These are phyloP conservation scores for Achaetomiella virescens DNA, from an alignment of 495 filamentous ascomycete species.

Conservation along the genomic window DNA sequence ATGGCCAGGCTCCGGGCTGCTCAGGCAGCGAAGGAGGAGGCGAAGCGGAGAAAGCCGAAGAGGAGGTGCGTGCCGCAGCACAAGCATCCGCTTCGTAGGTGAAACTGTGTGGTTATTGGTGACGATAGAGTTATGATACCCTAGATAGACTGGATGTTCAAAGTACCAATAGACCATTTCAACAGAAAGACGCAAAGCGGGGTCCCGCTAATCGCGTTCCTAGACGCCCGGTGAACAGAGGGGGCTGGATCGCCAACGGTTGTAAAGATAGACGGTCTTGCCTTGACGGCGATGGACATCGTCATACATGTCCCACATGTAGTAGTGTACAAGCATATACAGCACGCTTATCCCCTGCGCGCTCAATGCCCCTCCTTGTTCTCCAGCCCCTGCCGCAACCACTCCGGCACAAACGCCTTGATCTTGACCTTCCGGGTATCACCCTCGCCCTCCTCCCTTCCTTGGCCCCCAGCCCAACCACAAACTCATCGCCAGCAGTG, in stretches of 20 bases:
- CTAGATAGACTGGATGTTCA: background rate
- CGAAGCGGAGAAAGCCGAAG: constrained; percentile 17
- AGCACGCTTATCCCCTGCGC: background rate
- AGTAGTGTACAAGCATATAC: background rate
- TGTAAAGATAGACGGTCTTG: background rate
- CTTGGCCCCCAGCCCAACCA: constrained; percentile 28
- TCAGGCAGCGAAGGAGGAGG: constrained; percentile 33
- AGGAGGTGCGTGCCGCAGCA: background rate
- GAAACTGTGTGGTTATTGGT: background rate
- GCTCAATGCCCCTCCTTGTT: background rate
- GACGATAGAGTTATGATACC: constrained; percentile 1
- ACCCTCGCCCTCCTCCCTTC: constrained; percentile 15
- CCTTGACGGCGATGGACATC: no score
- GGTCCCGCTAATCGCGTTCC: no score
- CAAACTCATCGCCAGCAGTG: constrained; percentile 42
- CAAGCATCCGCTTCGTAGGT: background rate
- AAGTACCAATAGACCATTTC: background rate
- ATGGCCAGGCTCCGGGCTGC: constrained; percentile 38
- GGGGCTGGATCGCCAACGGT: no score
- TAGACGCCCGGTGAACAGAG: no score
- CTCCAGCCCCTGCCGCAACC: constrained; percentile 48
- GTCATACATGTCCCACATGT: no score
- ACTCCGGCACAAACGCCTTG: constrained; percentile 82
- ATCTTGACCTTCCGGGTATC: constrained; percentile 54
- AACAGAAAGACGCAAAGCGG: no score